These are phyloP conservation scores for Henckelia pumila DNA, from an alignment of 257 asterid species.

Conservation along the genomic window DNA sequence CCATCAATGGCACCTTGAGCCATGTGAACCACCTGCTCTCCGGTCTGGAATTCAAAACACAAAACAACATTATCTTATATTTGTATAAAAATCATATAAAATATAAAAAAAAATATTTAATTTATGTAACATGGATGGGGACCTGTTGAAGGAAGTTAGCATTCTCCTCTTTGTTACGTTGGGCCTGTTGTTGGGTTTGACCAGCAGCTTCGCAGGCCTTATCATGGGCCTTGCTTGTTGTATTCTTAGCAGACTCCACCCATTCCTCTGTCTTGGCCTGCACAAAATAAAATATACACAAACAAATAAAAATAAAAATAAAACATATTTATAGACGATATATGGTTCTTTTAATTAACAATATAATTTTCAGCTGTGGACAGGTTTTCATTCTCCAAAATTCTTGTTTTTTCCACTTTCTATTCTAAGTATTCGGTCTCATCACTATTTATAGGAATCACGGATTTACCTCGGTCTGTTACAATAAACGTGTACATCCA, in stretches of 20 bases:
- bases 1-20: constrained; percentile 79
- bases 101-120: no score
- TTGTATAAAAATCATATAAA: no score
- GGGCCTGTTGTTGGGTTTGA: constrained; percentile 40
- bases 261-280: constrained; percentile 53
- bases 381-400: no score
- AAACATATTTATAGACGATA: no score
- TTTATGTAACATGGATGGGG: no score
- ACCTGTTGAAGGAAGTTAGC: constrained; percentile 58
- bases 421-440: no score
- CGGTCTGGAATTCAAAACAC: constrained; percentile 36
- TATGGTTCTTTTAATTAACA: background rate
- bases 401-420: no score
- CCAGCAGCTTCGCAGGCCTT: constrained; percentile 43
- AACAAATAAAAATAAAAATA: no score
- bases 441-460: no score
- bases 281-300: background rate
- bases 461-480: no score
- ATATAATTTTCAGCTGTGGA: background rate
- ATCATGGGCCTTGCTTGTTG: constrained; percentile 46
- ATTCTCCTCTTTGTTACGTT: constrained; percentile 44
- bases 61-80: background rate
- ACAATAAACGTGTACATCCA: no score
- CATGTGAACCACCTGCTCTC: constrained; percentile 51
- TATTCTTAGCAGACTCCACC: constrained; percentile 45